Percentiles rank a stretch among this genome's conserved stretches.
phyloP scores from a whole-genome alignment of 805 yeast genomes.

The Yarrowia osloensis region DNA sequence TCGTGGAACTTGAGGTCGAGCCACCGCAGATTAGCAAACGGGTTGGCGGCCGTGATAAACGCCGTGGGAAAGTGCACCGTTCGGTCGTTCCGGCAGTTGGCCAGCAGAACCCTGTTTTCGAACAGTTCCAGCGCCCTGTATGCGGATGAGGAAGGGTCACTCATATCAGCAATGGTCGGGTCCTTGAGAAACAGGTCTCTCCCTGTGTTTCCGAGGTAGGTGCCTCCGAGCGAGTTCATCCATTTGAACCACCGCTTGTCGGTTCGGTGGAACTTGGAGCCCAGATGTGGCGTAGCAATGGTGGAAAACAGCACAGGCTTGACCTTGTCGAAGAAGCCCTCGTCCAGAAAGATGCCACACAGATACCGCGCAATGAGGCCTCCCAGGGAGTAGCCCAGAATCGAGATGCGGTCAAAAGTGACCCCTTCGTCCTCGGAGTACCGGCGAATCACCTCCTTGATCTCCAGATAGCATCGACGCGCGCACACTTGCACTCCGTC shows the following conservation, averaged over 20 bases:
- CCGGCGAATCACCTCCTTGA: slow-evolving; percentile 46
- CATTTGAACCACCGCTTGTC: slow-evolving; percentile 40
- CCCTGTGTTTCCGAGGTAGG: slow-evolving; percentile 67
- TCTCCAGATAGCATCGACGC: slow-evolving; percentile 44
- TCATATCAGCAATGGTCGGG: slow-evolving; percentile 53
- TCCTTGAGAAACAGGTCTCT: slow-evolving; percentile 66
- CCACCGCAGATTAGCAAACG: slow-evolving; percentile 62
- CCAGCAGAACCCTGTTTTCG: slow-evolving; percentile 58
- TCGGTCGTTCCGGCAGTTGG: slow-evolving; percentile 80
- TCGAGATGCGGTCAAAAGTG: slow-evolving; percentile 61
- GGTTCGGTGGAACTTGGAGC: slow-evolving; percentile 53
- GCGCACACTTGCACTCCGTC: slow-evolving; percentile 74
- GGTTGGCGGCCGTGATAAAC: slow-evolving; percentile 69
- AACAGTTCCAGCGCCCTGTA: slow-evolving; percentile 59
- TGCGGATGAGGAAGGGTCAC: slow-evolving; percentile 53
- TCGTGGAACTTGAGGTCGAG: slow-evolving; percentile 42
- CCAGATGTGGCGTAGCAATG: slow-evolving; percentile 79
- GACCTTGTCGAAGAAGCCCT: slow-evolving; percentile 56
- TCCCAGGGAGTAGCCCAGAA: slow-evolving; percentile 89
- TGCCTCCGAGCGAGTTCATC: slow-evolving; percentile 57
- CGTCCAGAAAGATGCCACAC: slow-evolving; percentile 61
- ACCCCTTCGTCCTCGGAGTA: slow-evolving; percentile 40
- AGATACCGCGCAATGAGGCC: slow-evolving; percentile 79
- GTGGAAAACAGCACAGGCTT: slow-evolving; percentile 66
- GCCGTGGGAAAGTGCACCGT: slow-evolving; percentile 87